Conservation (phyloP, 495 filamentous ascomycete species). For the Penicillium lividum region DNA sequence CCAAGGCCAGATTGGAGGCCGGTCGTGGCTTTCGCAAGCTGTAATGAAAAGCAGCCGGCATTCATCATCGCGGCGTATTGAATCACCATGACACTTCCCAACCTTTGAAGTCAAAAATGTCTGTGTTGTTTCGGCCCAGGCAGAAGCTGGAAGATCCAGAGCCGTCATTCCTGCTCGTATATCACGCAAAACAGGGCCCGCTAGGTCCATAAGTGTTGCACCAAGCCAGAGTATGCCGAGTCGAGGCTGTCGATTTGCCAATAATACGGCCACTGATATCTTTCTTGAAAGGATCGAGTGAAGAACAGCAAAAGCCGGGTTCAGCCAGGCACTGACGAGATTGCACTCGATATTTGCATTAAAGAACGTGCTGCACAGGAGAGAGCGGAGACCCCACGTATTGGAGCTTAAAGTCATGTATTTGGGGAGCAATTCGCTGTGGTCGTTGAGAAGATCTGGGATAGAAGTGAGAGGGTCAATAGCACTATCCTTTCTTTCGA, state of each 20-base stretch:
- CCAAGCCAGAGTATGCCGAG: slow-evolving; percentile 32
- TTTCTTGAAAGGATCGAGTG: slow-evolving; percentile 15
- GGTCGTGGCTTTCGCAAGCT: slow-evolving; percentile 20
- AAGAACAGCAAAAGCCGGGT: slow-evolving; percentile 29
- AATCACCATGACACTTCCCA: slow-evolving; percentile 11
- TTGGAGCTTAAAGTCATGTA: slow-evolving; percentile 34
- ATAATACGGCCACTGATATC: slow-evolving; percentile 11
- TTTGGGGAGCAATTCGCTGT: slow-evolving; percentile 18
- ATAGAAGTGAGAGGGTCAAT: slow-evolving; percentile 10
- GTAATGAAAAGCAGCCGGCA: slow-evolving; percentile 32
- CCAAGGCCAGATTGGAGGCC: slow-evolving; percentile 27
- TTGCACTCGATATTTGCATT: slow-evolving; percentile 31
- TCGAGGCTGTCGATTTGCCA: slow-evolving; percentile 21
- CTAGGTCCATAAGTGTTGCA: slow-evolving; percentile 22
- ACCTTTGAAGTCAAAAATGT: slow-evolving; percentile 26
- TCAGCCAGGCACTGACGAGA: slow-evolving; percentile 36
- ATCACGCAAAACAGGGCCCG: slow-evolving; percentile 22
- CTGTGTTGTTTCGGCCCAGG: slow-evolving; percentile 25
- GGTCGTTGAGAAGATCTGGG: slow-evolving; percentile 18
- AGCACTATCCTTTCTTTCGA: not conserved
- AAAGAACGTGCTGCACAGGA: slow-evolving; percentile 33
- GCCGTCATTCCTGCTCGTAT: slow-evolving; percentile 23
- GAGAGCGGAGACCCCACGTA: slow-evolving; percentile 30
- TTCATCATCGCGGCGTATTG: slow-evolving; percentile 29
- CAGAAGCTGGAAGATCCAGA: slow-evolving; percentile 25